These are phyloP conservation scores for Croton laevigatus DNA, from an alignment of 441 rosid genomes.

Conservation along the genomic window DNA sequence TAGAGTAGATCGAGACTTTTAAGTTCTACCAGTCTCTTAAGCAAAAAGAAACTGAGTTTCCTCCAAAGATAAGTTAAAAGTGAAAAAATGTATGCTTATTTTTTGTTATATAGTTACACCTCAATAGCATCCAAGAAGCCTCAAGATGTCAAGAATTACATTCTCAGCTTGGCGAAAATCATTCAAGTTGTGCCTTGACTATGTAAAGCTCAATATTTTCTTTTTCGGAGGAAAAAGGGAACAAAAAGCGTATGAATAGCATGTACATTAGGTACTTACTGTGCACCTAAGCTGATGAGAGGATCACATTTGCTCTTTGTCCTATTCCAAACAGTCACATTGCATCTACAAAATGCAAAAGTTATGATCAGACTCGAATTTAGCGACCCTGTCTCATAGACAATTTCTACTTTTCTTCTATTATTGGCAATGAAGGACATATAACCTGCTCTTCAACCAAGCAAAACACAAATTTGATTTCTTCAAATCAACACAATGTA, in stretches of 20 bases:
- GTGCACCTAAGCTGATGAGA: slow-evolving; percentile 76
- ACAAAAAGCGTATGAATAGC: not conserved
- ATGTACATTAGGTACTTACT: slow-evolving; percentile 43
- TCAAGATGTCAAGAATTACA: not conserved
- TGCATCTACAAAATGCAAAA: slow-evolving; percentile 46
- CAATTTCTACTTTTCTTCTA: not conserved
- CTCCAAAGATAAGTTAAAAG: too few species aligned
- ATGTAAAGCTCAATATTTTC: not conserved
- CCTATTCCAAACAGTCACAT: slow-evolving; percentile 88
- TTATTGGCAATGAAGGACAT: not conserved
- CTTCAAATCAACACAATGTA: not conserved
- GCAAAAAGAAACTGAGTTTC: too few species aligned
- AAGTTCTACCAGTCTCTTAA: too few species aligned
- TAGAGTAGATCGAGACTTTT: not conserved
- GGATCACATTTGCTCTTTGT: slow-evolving; percentile 91
- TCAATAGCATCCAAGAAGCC: not conserved
- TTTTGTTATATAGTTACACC: too few species aligned
- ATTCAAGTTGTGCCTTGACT: not conserved
- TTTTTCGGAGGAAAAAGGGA: not conserved
- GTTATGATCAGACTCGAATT: slow-evolving; percentile 11
- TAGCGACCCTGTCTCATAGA: not conserved
- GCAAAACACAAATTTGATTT: not conserved
- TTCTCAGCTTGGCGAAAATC: not conserved
- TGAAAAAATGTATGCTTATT: too few species aligned
- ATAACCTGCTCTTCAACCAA: not conserved